Evolutionary conservation across 352 stramenopile species (phyloP).

Genomic region (Pythium aquatile): DNA sequence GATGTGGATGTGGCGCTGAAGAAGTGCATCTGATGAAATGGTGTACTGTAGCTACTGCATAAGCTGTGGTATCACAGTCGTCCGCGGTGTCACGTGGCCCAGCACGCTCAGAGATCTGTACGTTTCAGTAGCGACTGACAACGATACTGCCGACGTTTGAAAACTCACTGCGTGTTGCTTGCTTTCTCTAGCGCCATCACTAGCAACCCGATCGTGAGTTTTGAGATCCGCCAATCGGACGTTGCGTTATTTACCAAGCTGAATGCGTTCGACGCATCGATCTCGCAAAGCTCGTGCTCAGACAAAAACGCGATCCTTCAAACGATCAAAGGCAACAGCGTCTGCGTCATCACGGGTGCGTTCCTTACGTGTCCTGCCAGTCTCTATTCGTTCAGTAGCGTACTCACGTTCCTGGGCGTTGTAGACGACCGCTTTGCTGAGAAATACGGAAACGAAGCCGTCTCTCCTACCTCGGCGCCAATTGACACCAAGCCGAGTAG

Average conservation of each 20-base stretch:
- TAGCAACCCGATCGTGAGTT: neutral
- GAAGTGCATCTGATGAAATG: too few species aligned
- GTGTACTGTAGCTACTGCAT: neutral
- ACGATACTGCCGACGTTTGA: neutral
- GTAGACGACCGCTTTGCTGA: neutral
- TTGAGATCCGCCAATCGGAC: conserved; percentile 1
- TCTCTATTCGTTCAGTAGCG: too few species aligned
- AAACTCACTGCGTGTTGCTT: neutral
- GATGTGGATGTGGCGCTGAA: too few species aligned
- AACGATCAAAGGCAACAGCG: neutral
- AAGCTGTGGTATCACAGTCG: neutral
- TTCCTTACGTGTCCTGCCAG: neutral
- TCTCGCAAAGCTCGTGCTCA: neutral
- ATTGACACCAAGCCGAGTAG: neutral
- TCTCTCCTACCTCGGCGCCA: neutral
- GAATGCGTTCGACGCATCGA: neutral
- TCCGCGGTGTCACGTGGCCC: neutral
- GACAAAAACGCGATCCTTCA: neutral
- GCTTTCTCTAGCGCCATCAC: neutral
- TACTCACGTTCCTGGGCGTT: neutral
- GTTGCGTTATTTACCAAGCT: neutral
- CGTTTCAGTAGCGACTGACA: too few species aligned
- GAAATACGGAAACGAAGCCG: neutral
- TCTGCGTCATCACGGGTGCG: neutral
- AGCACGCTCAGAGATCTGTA: neutral